These are phyloP conservation scores for Ilex paraguariensis DNA, from an alignment of 305 asterid species.

Conservation along the genomic window DNA sequence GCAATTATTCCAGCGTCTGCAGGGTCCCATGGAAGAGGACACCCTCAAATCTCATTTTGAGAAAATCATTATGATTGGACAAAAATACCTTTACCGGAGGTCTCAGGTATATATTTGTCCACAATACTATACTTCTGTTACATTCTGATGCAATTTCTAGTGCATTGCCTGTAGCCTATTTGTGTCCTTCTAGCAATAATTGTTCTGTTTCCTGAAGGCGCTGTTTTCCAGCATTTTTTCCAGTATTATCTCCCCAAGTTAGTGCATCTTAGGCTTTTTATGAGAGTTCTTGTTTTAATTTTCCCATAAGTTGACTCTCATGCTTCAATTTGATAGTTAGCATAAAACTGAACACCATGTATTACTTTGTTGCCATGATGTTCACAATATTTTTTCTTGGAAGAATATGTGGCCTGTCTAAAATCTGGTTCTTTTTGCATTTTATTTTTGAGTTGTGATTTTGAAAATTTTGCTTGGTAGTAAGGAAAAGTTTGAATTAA, in stretches of 20 bases:
- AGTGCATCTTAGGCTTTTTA: too few species aligned
- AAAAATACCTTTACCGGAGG: slow-evolving; percentile 48
- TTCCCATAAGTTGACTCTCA: too few species aligned
- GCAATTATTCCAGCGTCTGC: slow-evolving; percentile 82
- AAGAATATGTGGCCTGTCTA: too few species aligned
- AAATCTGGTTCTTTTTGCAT: too few species aligned
- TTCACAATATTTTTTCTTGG: too few species aligned
- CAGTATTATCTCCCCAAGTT: too few species aligned
- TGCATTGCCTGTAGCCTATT: background rate
- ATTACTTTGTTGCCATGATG: too few species aligned
- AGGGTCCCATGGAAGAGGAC: slow-evolving; percentile 95
- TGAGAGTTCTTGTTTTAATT: too few species aligned
- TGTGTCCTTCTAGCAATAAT: background rate
- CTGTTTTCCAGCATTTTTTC: too few species aligned
- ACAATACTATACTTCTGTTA: background rate
- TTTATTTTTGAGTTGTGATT: background rate
- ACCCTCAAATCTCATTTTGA: slow-evolving; percentile 85
- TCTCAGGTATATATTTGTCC: slow-evolving; percentile 47
- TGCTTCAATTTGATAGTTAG: slow-evolving; percentile 15
- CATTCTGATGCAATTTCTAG: background rate
- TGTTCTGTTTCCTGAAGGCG: background rate
- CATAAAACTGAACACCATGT: slow-evolving; percentile 15
- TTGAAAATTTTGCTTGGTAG: background rate
- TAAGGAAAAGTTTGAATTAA: background rate
- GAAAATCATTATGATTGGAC: slow-evolving; percentile 70